phyloP scores from a whole-genome alignment of 805 yeast species.

The Saccharomyces jurei region DNA sequence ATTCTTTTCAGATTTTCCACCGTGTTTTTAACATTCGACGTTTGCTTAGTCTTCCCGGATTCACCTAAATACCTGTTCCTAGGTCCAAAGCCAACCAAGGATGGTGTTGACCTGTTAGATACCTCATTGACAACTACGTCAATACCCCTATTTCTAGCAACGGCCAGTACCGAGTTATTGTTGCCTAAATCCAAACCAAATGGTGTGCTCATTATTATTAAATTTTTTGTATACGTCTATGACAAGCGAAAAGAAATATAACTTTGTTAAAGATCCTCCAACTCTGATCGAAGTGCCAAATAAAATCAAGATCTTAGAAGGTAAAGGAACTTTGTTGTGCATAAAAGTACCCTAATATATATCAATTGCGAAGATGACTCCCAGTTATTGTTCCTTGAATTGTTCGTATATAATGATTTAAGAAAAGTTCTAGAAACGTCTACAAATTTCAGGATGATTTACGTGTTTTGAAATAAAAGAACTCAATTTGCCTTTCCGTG shows the following conservation, averaged over 20 bases:
- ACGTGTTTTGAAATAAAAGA: background rate
- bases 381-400: background rate
- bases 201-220: constrained; percentile 71
- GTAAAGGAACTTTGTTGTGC: background rate
- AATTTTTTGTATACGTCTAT: background rate
- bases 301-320: background rate
- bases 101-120: constrained; percentile 93
- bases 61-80: constrained; percentile 93
- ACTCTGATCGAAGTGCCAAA: background rate
- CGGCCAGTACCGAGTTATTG: constrained; percentile 85
- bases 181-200: constrained; percentile 98
- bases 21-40: constrained; percentile 92
- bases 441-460: background rate
- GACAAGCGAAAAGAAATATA: background rate
- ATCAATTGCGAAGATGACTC: background rate
- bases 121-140: constrained; percentile 98
- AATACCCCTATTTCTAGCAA: constrained; percentile 97
- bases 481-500: background rate
- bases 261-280: background rate
- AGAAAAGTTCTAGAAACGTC: constrained; percentile 9
- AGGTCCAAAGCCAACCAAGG: constrained; percentile 82
- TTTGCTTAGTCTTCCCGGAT: constrained; percentile 91
- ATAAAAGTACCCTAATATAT: background rate
- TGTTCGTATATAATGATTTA: constrained; percentile 1
- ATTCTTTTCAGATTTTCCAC: constrained; percentile 91